Percentiles rank a stretch among this genome's conserved stretches.
phyloP scores from a whole-genome alignment of 352 stramenopile species.

The Phytopythium boreale region DNA sequence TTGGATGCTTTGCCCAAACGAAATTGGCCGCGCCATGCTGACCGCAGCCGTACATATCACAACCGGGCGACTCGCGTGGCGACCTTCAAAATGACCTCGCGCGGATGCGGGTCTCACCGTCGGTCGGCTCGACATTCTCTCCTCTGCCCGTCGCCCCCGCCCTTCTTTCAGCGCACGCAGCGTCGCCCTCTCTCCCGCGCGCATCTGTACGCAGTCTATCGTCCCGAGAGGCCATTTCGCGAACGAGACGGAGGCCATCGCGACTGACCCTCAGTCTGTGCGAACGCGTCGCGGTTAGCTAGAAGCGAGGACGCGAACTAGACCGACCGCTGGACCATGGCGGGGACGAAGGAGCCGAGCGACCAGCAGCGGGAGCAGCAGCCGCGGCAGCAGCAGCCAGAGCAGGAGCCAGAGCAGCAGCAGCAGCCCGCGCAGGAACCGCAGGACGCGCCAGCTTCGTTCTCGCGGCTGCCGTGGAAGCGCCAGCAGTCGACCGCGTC shows the following conservation, averaged over 20 bases:
- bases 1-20: no score
- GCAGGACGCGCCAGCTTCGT: background rate
- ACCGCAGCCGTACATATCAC: background rate
- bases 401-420: background rate
- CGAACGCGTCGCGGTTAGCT: background rate
- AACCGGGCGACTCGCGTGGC: background rate
- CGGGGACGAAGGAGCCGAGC: background rate
- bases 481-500: conserved; percentile 2
- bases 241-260: background rate
- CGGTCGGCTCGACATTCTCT: no score
- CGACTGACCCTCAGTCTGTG: background rate
- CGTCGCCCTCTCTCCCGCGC: no score
- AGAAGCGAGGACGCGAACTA: no score
- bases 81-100: conserved; percentile 1
- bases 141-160: background rate
- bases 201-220: no score
- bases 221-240: no score
- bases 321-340: background rate
- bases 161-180: background rate
- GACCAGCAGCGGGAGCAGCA: background rate
- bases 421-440: background rate
- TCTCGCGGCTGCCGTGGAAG: background rate
- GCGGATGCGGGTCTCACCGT: no score
- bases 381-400: background rate
- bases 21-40: background rate